Evolutionary conservation across 352 stramenopile species (phyloP).

Genomic region (Phytophthora pseudosyringae): DNA sequence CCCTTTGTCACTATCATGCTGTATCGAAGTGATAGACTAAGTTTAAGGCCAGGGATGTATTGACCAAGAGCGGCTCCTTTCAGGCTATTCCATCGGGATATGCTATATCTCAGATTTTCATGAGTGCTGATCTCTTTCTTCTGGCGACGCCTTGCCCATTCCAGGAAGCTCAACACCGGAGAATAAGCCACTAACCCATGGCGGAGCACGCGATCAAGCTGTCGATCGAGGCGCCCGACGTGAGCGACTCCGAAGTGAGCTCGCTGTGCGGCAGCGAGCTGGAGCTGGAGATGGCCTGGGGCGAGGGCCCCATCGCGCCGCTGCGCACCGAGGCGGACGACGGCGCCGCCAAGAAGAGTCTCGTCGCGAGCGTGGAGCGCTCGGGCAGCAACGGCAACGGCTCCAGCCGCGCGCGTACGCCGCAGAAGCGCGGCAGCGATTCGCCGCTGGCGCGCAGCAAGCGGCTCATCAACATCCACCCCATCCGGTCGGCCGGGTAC

Average conservation of each 20-base stretch:
- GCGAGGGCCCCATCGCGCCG: conserved; percentile 77
- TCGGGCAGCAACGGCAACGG: conserved; percentile 69
- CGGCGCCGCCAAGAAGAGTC: conserved; percentile 23
- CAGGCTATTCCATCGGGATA: too few relatives aligned
- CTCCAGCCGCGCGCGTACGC: conserved; percentile 66
- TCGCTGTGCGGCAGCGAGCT: conserved; percentile 80
- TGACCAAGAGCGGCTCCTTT: too few relatives aligned
- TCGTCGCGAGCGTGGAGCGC: conserved; percentile 30
- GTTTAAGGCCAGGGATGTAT: too few relatives aligned
- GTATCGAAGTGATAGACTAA: background rate
- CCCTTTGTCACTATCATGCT: background rate
- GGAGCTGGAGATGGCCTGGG: conserved; percentile 81
- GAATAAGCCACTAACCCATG: conserved; percentile 19
- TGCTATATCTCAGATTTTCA: background rate
- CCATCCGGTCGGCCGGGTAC: conserved; percentile 69
- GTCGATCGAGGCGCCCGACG: conserved; percentile 26
- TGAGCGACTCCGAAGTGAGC: conserved; percentile 72
- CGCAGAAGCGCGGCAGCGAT: conserved; percentile 63
- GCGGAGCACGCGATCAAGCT: conserved; percentile 27
- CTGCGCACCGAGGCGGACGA: conserved; percentile 43
- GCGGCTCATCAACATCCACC: conserved; percentile 83
- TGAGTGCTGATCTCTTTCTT: conserved; percentile 34
- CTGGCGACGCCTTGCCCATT: conserved; percentile 11
- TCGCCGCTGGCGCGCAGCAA: conserved; percentile 70
- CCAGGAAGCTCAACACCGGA: conserved; percentile 11